Evolutionary conservation across 139 green algal species (phyloP).

Genomic region (Protoeuglena noctilucae): DNA sequence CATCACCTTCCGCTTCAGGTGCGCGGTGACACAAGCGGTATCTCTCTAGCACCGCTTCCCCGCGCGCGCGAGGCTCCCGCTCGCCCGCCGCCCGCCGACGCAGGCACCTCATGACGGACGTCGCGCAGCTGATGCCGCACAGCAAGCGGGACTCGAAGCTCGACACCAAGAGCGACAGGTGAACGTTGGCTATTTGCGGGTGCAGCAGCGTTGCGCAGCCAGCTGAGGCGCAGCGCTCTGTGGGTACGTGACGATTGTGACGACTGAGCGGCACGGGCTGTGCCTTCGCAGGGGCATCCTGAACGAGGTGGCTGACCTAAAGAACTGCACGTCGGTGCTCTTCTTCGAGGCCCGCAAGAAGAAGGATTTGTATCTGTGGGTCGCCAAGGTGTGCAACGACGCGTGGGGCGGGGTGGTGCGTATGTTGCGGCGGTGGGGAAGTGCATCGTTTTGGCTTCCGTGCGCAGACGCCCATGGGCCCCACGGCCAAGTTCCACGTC

Average conservation of each 20-base stretch:
- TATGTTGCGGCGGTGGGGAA: too few species aligned
- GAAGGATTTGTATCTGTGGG: slow-evolving; percentile 94
- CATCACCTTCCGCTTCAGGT: slow-evolving; percentile 17
- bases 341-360: slow-evolving; percentile 94
- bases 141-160: slow-evolving; percentile 91
- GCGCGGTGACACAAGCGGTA: too few species aligned
- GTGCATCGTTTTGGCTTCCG: too few species aligned
- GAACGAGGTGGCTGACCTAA: slow-evolving; percentile 91
- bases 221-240: background rate
- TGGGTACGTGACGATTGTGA: slow-evolving; percentile 6
- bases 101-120: slow-evolving; percentile 79
- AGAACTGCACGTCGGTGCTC: slow-evolving; percentile 68
- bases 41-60: background rate
- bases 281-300: slow-evolving; percentile 58
- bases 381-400: too few species aligned
- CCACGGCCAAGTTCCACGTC: slow-evolving; percentile 90
- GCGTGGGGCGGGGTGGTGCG: too few species aligned
- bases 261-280: too few species aligned
- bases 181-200: too few species aligned
- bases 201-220: background rate
- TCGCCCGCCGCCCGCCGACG: background rate
- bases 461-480: slow-evolving; percentile 66
- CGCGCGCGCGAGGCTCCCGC: too few species aligned
- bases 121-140: slow-evolving; percentile 77
- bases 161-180: slow-evolving; percentile 84